Conservation (phyloP, 139 green algal genomes). For the Coelastrella sp. region DNA sequence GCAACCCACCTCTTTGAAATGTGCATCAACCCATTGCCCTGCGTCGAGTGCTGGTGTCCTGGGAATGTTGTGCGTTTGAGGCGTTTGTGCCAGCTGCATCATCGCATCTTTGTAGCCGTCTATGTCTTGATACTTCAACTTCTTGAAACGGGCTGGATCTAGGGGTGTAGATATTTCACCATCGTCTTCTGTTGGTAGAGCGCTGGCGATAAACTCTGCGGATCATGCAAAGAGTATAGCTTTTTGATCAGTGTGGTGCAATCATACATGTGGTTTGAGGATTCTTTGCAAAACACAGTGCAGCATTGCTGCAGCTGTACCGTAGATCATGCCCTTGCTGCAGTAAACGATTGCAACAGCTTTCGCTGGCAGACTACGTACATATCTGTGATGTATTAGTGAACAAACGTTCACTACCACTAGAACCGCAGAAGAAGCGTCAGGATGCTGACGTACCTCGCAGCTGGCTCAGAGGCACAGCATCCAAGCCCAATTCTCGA, state of each 20-base stretch:
- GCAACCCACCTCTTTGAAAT: constrained; percentile 41
- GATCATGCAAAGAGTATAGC: not conserved
- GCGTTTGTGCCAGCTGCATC: not conserved
- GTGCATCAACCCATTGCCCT: constrained; percentile 30
- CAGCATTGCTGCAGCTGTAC: too few relatives aligned
- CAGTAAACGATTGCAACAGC: too few relatives aligned
- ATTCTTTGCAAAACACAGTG: too few relatives aligned
- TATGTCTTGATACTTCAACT: not conserved
- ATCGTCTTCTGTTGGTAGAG: not conserved
- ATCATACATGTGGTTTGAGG: too few relatives aligned
- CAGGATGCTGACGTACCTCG: not conserved
- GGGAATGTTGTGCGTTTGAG: not conserved
- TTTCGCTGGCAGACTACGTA: too few relatives aligned
- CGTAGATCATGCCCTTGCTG: too few relatives aligned
- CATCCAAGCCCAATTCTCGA: constrained; percentile 26
- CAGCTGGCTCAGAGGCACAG: constrained; percentile 1
- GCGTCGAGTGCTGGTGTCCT: constrained; percentile 12
- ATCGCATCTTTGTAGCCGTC: constrained; percentile 1
- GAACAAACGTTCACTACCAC: too few relatives aligned
- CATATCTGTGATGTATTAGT: too few relatives aligned
- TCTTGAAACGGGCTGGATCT: not conserved
- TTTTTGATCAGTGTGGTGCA: too few relatives aligned
- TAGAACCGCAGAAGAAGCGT: not conserved
- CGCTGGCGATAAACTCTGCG: constrained; percentile 5
- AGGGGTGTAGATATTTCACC: not conserved